phyloP scores from a whole-genome alignment of 495 filamentous ascomycete species.

The Xylaria flabelliformis region DNA sequence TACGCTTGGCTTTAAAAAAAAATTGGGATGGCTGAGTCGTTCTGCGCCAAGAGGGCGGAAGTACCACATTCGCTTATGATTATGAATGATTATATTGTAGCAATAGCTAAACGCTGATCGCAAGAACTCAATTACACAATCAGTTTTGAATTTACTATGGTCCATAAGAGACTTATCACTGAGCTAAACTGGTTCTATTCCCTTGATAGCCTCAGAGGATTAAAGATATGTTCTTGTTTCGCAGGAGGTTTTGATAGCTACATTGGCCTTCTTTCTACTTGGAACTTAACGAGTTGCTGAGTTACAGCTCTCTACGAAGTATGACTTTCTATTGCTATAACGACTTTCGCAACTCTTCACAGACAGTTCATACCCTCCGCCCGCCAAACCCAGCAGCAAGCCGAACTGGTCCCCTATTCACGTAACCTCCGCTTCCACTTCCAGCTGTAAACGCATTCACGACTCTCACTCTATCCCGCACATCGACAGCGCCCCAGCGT shows the following conservation, averaged over 20 bases:
- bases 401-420: constrained; percentile 26
- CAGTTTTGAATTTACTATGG: neutral
- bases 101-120: neutral
- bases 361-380: constrained; percentile 20
- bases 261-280: neutral
- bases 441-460: constrained; percentile 38
- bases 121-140: neutral
- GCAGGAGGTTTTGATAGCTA: neutral
- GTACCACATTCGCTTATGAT: constrained; percentile 9
- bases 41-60: neutral
- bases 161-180: neutral
- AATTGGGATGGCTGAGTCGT: neutral
- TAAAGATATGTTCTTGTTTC: neutral
- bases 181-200: neutral
- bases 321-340: neutral
- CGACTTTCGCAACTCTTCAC: neutral
- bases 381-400: constrained; percentile 35
- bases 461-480: constrained; percentile 38
- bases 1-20: neutral
- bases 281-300: neutral
- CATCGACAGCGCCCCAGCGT: constrained; percentile 51
- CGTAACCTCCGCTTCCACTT: constrained; percentile 9
- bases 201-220: neutral
- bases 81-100: neutral
- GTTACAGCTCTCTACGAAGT: neutral